Percentiles rank a stretch among this genome's conserved stretches.
These are phyloP conservation scores for Mikania micrantha DNA, from an alignment of 129 eudicot species.

Conservation along the genomic window DNA sequence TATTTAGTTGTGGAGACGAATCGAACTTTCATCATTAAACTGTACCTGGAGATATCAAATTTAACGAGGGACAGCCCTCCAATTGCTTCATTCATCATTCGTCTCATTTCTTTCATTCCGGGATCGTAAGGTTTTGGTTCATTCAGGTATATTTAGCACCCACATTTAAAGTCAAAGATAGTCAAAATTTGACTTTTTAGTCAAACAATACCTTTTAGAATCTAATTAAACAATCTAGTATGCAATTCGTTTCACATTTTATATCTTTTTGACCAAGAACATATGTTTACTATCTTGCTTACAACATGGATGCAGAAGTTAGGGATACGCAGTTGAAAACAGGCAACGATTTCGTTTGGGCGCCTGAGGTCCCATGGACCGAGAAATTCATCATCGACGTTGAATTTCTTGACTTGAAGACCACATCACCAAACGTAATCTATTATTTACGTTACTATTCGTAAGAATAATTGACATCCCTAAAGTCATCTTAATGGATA, in stretches of 20 bases:
- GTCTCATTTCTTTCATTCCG: conserved; percentile 44
- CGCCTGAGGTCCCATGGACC: conserved; percentile 53
- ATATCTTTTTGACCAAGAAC: background rate
- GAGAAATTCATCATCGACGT: conserved; percentile 81
- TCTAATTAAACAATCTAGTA: background rate
- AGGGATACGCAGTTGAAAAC: conserved; percentile 57
- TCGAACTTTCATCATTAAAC: conserved; percentile 41
- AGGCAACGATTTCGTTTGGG: conserved; percentile 72
- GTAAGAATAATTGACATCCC: background rate
- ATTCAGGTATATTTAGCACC: conserved; percentile 50
- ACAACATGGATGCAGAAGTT: conserved; percentile 42
- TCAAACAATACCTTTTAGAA: background rate
- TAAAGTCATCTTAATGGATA: background rate
- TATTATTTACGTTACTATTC: background rate
- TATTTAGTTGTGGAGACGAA: conserved; percentile 70
- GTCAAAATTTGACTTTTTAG: background rate
- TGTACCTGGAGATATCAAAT: conserved; percentile 66
- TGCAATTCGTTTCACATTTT: background rate
- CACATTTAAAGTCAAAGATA: background rate
- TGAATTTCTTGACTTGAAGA: conserved; percentile 79
- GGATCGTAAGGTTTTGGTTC: conserved; percentile 62
- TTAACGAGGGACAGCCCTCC: conserved; percentile 61
- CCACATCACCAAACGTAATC: conserved; percentile 45
- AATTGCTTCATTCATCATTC: conserved; percentile 70
- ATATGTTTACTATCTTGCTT: background rate